Percentiles rank a stretch among this genome's conserved stretches.
Conservation (phyloP, 2,329 filamentous ascomycete genomes). For the Didymella pinodella region DNA sequence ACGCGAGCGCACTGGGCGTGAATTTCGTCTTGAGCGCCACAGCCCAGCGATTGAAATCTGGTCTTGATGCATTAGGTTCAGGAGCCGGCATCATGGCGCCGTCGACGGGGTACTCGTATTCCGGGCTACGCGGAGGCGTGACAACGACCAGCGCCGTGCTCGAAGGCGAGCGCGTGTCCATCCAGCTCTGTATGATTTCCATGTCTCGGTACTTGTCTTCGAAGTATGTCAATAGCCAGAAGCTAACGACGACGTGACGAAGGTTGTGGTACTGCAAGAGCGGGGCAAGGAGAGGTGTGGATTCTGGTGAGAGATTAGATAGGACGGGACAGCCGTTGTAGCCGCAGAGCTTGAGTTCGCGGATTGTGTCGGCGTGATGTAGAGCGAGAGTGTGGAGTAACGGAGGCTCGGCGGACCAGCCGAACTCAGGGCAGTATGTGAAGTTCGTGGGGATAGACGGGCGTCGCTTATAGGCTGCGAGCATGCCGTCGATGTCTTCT, state of each 20-base stretch:
- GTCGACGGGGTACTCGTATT: slow-evolving; percentile 33
- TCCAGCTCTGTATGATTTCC: slow-evolving; percentile 57
- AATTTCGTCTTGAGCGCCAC: slow-evolving; percentile 52
- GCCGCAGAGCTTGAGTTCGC: slow-evolving; percentile 59
- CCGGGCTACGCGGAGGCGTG: slow-evolving; percentile 40
- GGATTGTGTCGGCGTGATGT: slow-evolving; percentile 51
- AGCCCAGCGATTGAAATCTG: slow-evolving; percentile 53
- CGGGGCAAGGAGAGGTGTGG: slow-evolving; percentile 48
- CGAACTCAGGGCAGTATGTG: slow-evolving; percentile 50
- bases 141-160: slow-evolving; percentile 52
- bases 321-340: slow-evolving; percentile 56
- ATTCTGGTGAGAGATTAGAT: slow-evolving; percentile 50
- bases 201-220: slow-evolving; percentile 51
- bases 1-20: slow-evolving; percentile 52
- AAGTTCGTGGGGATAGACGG: slow-evolving; percentile 30
- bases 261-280: slow-evolving; percentile 55
- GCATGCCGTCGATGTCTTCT: slow-evolving; percentile 38
- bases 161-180: slow-evolving; percentile 49
- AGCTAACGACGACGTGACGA: slow-evolving; percentile 51
- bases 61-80: slow-evolving; percentile 25
- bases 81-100: slow-evolving; percentile 40
- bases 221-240: slow-evolving; percentile 54
- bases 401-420: slow-evolving; percentile 50
- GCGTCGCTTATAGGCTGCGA: slow-evolving; percentile 37
- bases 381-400: slow-evolving; percentile 55